A percentile compares a stretch with the other conserved stretches of the same genome.
Evolutionary conservation across 441 rosid species (phyloP).

Genomic region (Theobroma grandiflorum): DNA sequence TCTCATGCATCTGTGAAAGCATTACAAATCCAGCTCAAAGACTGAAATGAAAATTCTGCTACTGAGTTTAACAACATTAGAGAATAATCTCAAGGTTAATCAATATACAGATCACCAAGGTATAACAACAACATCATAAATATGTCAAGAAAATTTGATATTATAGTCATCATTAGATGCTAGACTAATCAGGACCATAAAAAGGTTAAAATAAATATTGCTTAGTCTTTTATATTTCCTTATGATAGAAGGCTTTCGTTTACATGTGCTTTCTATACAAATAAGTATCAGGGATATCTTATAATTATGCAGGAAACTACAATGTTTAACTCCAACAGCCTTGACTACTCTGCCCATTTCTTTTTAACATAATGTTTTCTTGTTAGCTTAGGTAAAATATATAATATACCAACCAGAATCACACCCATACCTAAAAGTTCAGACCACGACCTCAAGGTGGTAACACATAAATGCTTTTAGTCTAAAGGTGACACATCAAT

Average conservation of each 20-base stretch:
- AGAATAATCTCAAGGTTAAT: neutral
- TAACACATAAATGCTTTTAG: neutral
- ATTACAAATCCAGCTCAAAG: neutral
- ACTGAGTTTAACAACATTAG: neutral
- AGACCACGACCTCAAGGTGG: neutral
- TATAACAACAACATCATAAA: neutral
- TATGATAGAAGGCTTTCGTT: neutral
- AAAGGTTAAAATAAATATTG: neutral
- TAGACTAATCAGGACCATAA: neutral
- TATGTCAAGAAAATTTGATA: neutral
- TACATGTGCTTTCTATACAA: neutral
- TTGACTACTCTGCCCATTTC: neutral
- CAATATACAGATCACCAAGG: neutral
- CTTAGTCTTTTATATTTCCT: slow-evolving; percentile 12
- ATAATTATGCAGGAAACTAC: slow-evolving; percentile 5
- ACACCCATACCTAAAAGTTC: neutral
- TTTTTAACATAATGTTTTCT: neutral
- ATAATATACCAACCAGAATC: slow-evolving; percentile 3
- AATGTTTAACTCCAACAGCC: neutral
- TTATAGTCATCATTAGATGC: neutral
- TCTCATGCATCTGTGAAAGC: slow-evolving; percentile 10
- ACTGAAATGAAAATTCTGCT: neutral
- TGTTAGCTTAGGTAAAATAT: neutral
- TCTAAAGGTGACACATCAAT: slow-evolving; percentile 2
- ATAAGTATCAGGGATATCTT: neutral